phyloP scores from a whole-genome alignment of 2,329 filamentous ascomycete species.

The Xylaria sp. region DNA sequence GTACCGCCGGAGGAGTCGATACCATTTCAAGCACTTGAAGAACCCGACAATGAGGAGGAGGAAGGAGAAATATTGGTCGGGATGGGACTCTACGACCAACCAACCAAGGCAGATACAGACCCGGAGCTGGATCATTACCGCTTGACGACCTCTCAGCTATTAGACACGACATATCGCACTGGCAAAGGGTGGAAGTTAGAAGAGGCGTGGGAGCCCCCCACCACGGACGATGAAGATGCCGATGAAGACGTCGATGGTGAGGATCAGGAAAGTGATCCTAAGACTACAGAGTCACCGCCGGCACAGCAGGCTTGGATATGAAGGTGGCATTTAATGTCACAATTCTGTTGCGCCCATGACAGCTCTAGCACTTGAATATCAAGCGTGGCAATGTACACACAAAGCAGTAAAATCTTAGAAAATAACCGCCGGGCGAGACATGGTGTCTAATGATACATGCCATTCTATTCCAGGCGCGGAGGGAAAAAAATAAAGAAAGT shows the following conservation, averaged over 20 bases:
- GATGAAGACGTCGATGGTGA: slow-evolving; percentile 52
- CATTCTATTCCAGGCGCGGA: background rate
- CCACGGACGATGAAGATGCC: slow-evolving; percentile 62
- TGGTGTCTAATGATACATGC: background rate
- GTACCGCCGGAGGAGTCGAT: slow-evolving; percentile 56
- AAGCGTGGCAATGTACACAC: slow-evolving; percentile 7
- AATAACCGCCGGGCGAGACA: slow-evolving; percentile 6
- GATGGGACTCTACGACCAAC: slow-evolving; percentile 80
- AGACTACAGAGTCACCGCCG: slow-evolving; percentile 37
- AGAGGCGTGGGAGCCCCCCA: slow-evolving; percentile 76
- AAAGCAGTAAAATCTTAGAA: slow-evolving; percentile 24
- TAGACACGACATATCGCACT: slow-evolving; percentile 56
- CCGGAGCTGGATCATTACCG: slow-evolving; percentile 60
- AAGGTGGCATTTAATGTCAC: slow-evolving; percentile 10
- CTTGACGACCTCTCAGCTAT: slow-evolving; percentile 59
- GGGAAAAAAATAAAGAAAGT: slow-evolving; percentile 21
- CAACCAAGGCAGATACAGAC: slow-evolving; percentile 60
- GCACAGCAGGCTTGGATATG: slow-evolving; percentile 37
- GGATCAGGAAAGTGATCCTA: slow-evolving; percentile 45
- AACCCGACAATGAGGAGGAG: slow-evolving; percentile 59
- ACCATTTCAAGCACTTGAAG: slow-evolving; percentile 56
- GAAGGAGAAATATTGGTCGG: slow-evolving; percentile 77
- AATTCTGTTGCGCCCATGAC: slow-evolving; percentile 25
- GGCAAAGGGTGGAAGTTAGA: slow-evolving; percentile 82
- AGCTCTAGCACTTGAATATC: slow-evolving; percentile 12